Conservation (phyloP, 768 basidiomycete species). For the Lentinula sp. region DNA sequence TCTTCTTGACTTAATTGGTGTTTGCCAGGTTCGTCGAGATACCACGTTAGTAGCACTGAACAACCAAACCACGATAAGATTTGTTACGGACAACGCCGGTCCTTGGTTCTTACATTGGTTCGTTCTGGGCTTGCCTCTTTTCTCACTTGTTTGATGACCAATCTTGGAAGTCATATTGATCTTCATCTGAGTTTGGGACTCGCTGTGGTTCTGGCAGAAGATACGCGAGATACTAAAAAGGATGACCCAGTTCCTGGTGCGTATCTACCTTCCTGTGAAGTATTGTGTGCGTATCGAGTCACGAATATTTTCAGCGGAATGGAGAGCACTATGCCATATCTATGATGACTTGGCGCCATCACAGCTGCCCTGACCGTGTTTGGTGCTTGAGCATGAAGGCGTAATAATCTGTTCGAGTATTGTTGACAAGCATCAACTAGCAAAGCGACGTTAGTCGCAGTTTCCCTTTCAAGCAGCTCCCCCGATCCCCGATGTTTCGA, state of each 20-base stretch:
- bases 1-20: no score
- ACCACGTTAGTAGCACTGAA: constrained; percentile 16
- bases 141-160: neutral
- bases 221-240: neutral
- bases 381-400: no score
- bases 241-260: neutral
- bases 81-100: constrained; percentile 43
- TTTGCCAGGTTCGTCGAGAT: constrained; percentile 28
- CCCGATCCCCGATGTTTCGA: no score
- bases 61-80: constrained; percentile 33
- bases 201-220: constrained; percentile 6
- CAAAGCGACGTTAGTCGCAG: no score
- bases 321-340: constrained; percentile 1
- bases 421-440: no score
- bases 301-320: neutral
- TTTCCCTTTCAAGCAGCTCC: no score
- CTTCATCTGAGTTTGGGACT: constrained; percentile 10
- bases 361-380: neutral
- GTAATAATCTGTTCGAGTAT: no score
- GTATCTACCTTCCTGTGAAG: neutral
- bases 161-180: neutral
- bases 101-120: constrained; percentile 18
- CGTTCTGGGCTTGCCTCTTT: constrained; percentile 10
- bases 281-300: neutral
- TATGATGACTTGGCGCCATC: neutral